Percentiles rank a stretch among this genome's conserved stretches.
Evolutionary conservation across 2,329 filamentous ascomycete genomes (phyloP).

Genomic region (Pochonia chlamydosporia): DNA sequence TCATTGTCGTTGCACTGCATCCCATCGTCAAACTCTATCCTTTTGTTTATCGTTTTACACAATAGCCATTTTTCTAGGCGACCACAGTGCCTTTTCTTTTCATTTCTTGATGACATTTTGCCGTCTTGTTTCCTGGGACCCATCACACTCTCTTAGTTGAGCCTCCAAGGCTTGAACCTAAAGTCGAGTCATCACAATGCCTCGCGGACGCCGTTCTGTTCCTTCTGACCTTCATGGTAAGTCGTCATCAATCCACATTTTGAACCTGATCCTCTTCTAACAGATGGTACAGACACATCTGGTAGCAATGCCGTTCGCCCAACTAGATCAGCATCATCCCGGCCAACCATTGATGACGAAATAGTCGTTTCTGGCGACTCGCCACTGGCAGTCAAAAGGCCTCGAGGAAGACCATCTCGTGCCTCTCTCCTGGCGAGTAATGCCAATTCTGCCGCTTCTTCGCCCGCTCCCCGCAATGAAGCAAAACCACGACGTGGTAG

Average conservation of each 20-base stretch:
- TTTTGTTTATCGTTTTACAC: no score
- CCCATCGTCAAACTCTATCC: not conserved
- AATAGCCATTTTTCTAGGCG: no score
- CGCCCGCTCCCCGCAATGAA: not conserved
- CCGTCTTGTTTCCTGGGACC: no score
- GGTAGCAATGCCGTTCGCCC: not conserved
- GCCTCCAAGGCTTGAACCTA: not conserved
- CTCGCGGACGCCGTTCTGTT: conserved; percentile 22
- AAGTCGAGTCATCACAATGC: conserved; percentile 15
- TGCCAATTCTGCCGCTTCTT: conserved; percentile 6
- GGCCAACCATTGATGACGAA: not conserved
- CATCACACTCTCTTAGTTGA: not conserved
- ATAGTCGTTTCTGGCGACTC: conserved; percentile 4
- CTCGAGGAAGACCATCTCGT: conserved; percentile 19
- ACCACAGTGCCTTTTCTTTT: no score
- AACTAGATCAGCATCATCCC: conserved; percentile 3
- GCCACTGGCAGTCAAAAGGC: conserved; percentile 7
- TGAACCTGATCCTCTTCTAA: not conserved
- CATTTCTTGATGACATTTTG: no score
- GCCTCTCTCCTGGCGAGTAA: conserved; percentile 13
- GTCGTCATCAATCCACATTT: no score
- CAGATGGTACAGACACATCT: not conserved
- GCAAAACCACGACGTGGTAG: conserved; percentile 8
- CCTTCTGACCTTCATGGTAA: no score
- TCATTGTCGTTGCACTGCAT: not conserved